Evolutionary conservation across 495 filamentous ascomycete genomes (phyloP).

Genomic region (Penicillium malachiteum): DNA sequence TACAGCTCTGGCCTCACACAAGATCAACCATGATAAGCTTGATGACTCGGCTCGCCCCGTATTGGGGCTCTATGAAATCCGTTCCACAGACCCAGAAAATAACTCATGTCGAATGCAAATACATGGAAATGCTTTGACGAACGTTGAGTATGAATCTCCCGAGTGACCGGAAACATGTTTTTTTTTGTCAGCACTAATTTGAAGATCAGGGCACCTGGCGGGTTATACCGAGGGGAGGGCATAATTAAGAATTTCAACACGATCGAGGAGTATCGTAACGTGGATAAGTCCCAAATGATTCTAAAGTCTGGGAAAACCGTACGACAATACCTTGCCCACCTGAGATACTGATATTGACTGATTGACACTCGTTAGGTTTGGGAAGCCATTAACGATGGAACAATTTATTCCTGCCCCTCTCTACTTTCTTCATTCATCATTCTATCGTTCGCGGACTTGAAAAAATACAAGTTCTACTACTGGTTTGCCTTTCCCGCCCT

Average conservation of each 20-base stretch:
- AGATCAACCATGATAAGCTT: constrained; percentile 95
- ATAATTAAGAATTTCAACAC: constrained; percentile 96
- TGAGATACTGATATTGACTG: not conserved
- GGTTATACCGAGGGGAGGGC: constrained; percentile 80
- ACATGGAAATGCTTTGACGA: constrained; percentile 78
- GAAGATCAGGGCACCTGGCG: constrained; percentile 61
- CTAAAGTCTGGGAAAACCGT: constrained; percentile 74
- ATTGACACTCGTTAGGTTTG: constrained; percentile 63
- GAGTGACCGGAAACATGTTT: too few relatives aligned
- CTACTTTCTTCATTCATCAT: constrained; percentile 83
- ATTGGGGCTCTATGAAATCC: constrained; percentile 87
- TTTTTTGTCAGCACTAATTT: constrained; percentile 9
- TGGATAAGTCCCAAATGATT: constrained; percentile 70
- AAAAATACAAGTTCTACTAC: constrained; percentile 92
- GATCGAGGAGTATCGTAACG: constrained; percentile 82
- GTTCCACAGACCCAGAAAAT: constrained; percentile 62
- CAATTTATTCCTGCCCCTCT: constrained; percentile 90
- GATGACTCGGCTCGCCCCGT: constrained; percentile 85
- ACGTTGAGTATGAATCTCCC: constrained; percentile 59
- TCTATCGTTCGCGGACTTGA: constrained; percentile 93
- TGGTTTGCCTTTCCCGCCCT: constrained; percentile 95
- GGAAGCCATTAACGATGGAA: constrained; percentile 95
- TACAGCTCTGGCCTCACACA: constrained; percentile 78
- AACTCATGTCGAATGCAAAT: constrained; percentile 83
- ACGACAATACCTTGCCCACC: constrained; percentile 20